phyloP scores from a whole-genome alignment of 2,329 filamentous ascomycete genomes.

The Chaetoscypha palmicola region DNA sequence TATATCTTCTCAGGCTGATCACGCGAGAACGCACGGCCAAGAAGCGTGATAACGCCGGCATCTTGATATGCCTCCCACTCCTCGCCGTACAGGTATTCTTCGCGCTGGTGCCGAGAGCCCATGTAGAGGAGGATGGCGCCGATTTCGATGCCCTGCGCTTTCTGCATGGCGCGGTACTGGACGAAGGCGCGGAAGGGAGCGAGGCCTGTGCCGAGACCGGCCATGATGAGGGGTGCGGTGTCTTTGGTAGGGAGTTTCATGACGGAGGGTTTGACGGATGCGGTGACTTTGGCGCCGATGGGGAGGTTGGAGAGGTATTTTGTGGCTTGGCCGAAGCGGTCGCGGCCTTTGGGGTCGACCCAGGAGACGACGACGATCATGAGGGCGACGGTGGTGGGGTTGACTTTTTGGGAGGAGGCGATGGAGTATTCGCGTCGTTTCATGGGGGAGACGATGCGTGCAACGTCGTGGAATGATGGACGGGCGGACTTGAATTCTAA shows the following conservation, averaged over 20 bases:
- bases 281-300: constrained; percentile 73
- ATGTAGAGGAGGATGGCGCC: constrained; percentile 92
- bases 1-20: constrained; percentile 99
- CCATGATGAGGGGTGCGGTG: constrained; percentile 95
- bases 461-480: constrained; percentile 80
- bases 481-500: constrained; percentile 85
- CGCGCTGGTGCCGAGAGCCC: constrained; percentile 91
- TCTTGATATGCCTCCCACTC: constrained; percentile 99
- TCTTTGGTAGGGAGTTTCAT: constrained; percentile 94
- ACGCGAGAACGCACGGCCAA: constrained; percentile 90
- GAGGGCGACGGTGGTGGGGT: constrained; percentile 79
- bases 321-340: constrained; percentile 88
- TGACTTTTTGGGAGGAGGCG: constrained; percentile 91
- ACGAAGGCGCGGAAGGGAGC: constrained; percentile 99
- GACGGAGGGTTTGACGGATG: constrained; percentile 93
- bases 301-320: constrained; percentile 75
- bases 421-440: constrained; percentile 99
- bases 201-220: constrained; percentile 93
- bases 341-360: constrained; percentile 81
- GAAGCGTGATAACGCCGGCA: constrained; percentile 87
- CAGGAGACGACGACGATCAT: constrained; percentile 98
- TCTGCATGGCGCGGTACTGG: constrained; percentile 96
- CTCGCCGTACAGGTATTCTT: constrained; percentile 98
- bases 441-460: constrained; percentile 79
- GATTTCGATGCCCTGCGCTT: constrained; percentile 93